Evolutionary conservation across 2,329 filamentous ascomycete genomes (phyloP), one percentile per base, ranked within the genome.

Genomic region (Neopestalotiopsis rosae): DNA sequence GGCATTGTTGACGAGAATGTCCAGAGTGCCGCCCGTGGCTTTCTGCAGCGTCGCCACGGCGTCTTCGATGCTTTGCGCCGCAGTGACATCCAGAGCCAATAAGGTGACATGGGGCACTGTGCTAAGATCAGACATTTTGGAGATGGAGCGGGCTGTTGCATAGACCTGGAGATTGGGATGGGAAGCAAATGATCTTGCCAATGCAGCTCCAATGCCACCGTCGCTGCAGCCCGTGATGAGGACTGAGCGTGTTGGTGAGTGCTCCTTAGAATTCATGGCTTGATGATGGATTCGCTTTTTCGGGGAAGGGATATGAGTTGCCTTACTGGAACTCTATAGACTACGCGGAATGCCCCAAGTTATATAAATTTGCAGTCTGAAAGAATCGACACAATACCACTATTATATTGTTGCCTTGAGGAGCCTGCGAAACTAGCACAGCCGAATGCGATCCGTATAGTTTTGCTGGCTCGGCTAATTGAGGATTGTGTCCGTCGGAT

Each of bases 1-100:
- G 2, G 78, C 77, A 70, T 79, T 79, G 52, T 80, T 80, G 32
- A 80, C 71, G 20, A 79, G 73, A n/a, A 77, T 67, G 34, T 79
- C 75, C 3, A 80, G 69, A 6, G 70, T 62, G 32, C 72, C 72
- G 57, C 13, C n/a, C 30, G 65, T 67, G 34, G 28, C 24, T 28
- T 28, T 32, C 57, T 32, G 59, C 3, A 74, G 68, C 10, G n/a
- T 40, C 12, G 67, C 67, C 13, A 69, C 70, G 14, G 71, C 70
- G 20, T 70, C 71, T 0, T 66, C 67, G 17, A 82, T 74, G 13
- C 76, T 79, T 3, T 73, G 69, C 1, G 65, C 65, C 10, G 71
- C 73, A 2, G 76, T 76, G 3, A 82, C 78, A 56, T 82, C 80
- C 1, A 82, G 72, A 1, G 71, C 49, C 12, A 82, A 69, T 7